Base-by-base conservation (phyloP, 2,329 filamentous ascomycete genomes). In the Geoglossum cookeanum region DNA sequence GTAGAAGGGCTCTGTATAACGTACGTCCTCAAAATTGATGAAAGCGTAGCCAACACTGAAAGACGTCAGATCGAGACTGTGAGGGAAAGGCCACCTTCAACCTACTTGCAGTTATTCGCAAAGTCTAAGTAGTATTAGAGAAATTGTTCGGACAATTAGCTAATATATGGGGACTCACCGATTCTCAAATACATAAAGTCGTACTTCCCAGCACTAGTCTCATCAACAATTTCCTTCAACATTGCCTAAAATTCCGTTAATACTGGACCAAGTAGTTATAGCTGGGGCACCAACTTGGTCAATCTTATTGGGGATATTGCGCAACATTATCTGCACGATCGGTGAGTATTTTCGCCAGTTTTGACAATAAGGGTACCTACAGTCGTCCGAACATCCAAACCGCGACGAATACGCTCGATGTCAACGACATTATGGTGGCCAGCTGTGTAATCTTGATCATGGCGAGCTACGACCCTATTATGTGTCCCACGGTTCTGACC, bases 151-250 rank as follows among this genome's bases (percentile, higher is more conserved):
- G 27, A 13, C 5, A 22, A 33, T n/a, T 44, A 15, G 15, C 53
- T 8, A 57, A 55, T 22, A 44, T 30, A 13, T 35, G 39, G 44
- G 13, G 29, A 61, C 67, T 64, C 64, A 74, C 80, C 79, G 64
- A 97, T 97, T 44, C 92, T 83, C 56, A 97, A 72, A 68, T 98
- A 98, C 75, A 94, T 81, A 69, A 97, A 97, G 66, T 97, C 90
- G 67, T 94, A 97, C 60, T 84, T 83, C 33, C 88, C 89, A 70
- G 78, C 80, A 67, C 83, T 87, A 15, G 82, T 85, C 61, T 84
- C 76, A 65, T 96, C 87, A 13, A 97, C 75, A 58, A 94, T 83
- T 0, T 75, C 70, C 73, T 94, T 94, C 15, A 96, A 72, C 72
- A 85, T 83, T 0, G 76, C 73, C 68, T 88, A 33, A 15, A 42